Evolutionary conservation across 805 yeast genomes (phyloP), one percentile per base, ranked within the genome.

Genomic region (Kuraishia floccosa): DNA sequence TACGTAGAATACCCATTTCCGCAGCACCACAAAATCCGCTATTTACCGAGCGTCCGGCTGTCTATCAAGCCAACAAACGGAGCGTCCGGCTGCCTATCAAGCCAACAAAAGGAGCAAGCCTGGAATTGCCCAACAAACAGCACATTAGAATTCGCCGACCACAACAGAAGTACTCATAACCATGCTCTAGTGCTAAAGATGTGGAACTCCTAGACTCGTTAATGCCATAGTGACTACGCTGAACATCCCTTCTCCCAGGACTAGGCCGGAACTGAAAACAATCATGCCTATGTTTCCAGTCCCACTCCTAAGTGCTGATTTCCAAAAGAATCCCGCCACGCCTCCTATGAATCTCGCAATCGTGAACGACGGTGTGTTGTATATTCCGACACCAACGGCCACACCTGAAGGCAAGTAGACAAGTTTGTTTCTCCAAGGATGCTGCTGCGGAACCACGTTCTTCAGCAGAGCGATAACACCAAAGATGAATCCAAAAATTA

Each of bases 311-410:
- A 35, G 37, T 5, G 32, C 51, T 25, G 49, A 54, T 18, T 52
- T 39, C 85, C 87, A 74, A 40, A 57, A 38, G 46, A 68, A 68
- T 1, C 86, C 70, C 21, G 74, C 46, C 3, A 81, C 42, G 2
- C 98, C 98, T 7, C 98, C 98, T 15, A 85, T 38, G 49, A 91
- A 89, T 43, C 98, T 64, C 2, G 97, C 97, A 28, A 89, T 60
- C 0, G 97, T 91, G 56, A 89, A 91, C 29, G 85, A 77, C 3
- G 98, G 97, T 0, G 87, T 68, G 50, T 91, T 91, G 53, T 89
- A 91, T 38, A 89, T 85, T 12, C 98, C 97, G 31, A 89, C 81
- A 2, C 98, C 98, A 12, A 87, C 96, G 3, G 98, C 96, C 17
- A 91, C 93, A 9, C 98, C 98, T 15, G 85, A 77, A 1, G 98